Conservation (phyloP, 306 rosid genomes). For the Ziziphus jujuba region DNA sequence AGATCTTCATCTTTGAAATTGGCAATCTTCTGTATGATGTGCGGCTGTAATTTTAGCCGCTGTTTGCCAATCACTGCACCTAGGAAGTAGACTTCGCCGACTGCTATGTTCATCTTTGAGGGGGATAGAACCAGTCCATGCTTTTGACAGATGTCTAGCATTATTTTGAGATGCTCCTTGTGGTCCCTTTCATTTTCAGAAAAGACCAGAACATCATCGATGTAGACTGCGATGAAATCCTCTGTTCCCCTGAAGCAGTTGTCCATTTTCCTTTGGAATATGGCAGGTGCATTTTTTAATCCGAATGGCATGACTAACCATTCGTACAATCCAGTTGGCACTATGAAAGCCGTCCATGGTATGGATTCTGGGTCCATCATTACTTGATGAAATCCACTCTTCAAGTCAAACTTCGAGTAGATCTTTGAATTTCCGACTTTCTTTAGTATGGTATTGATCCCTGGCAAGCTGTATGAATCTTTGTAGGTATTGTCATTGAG, state of each 20-base stretch:
- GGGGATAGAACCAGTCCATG: not conserved
- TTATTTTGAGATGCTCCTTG: not conserved
- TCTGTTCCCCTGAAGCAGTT: not conserved
- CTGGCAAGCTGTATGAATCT: not conserved
- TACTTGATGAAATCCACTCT: not conserved
- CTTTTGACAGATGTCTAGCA: not conserved
- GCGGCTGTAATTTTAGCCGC: too few species aligned
- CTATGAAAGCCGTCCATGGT: not conserved
- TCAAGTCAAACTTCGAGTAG: not conserved
- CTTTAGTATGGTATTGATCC: not conserved
- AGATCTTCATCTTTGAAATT: too few species aligned
- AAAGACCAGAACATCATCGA: conserved; percentile 3
- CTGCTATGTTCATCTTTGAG: too few species aligned
- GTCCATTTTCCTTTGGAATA: conserved; percentile 2
- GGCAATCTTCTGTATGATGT: too few species aligned
- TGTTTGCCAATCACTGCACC: too few species aligned
- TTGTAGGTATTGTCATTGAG: not conserved
- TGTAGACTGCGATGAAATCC: not conserved
- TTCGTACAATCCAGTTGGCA: not conserved
- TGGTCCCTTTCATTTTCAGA: not conserved
- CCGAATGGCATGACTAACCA: conserved; percentile 1
- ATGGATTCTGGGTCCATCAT: not conserved
- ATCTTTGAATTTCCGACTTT: not conserved
- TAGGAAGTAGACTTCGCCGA: too few species aligned
- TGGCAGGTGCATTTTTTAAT: not conserved